Base-by-base conservation (phyloP, 2,329 filamentous ascomycete genomes). In the Ophiostoma perfectum region DNA sequence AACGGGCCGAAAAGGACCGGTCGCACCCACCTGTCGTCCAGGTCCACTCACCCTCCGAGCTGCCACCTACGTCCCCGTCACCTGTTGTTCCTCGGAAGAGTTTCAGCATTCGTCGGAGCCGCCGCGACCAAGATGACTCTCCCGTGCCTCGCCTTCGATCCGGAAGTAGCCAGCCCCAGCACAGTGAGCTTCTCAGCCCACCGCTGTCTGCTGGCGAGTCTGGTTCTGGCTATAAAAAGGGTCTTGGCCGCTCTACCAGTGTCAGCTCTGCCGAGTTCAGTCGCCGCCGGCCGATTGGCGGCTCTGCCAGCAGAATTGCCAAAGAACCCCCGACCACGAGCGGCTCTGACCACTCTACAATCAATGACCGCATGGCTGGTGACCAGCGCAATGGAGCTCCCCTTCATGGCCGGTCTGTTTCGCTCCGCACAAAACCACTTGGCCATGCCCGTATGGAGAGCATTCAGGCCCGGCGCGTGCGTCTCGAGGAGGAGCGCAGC, bases 391-490 rank as follows among this genome's bases (percentile, higher is more conserved):
- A 47, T 27, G 63, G 63, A n/a, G 9, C 63, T 18, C 7, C 42
- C 69, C 81, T 71, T 41, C 67, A 70, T 39, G 67, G 84, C 47
- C 84, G 86, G 66, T 84, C 85, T 2, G 84, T 89, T 27, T 88
- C 90, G 5, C 84, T 87, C 75, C 87, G 94, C 71, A 89, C 94
- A 8, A 95, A 95, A 78, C 96, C 93, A 4, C 84, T 97, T 36
- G 92, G 93, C 2, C 93, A 98, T 76, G 91, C 92, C 62, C 87
- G 94, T 52, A 86, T 92, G 70, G 94, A 97, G 77, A 97, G 93
- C 77, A 96, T 97, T 67, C 94, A 97, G 78, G 91, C 91, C 63
- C 86, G 94, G 68, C 87, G 94, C 67, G 85, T 88, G 68, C 86
- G 87, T 66, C 85, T 91, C 9, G 77, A 78, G 70, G 77, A 75